Evolutionary conservation across 2,329 filamentous ascomycete genomes (phyloP), one percentile per base, ranked within the genome.

Genomic region (Neurospora crassa): DNA sequence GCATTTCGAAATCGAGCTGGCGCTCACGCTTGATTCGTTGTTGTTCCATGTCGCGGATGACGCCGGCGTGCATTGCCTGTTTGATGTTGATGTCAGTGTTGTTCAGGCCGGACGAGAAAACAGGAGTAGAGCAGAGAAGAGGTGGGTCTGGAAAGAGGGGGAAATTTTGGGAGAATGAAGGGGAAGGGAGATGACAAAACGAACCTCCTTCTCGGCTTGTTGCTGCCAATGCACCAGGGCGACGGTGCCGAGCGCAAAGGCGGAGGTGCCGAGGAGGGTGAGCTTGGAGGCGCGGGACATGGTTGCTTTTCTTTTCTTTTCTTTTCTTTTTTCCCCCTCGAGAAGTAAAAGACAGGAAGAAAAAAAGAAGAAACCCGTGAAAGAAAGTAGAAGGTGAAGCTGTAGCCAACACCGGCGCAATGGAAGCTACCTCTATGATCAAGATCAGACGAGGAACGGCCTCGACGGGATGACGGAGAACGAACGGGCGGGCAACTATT

Each of bases 201-300:
- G 73, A 85, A 97, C 95, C 74, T 89, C 87, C 85, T 92, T 90
- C 79, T 99, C 96, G 42, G 87, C 86, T 78, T 91, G 89, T 80
- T 99, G 96, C 76, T 94, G 89, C 82, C 92, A 94, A 80, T 99
- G 96, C 67, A 99, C 96, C 76, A 96, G 89, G 75, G 90, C 83
- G 74, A 99, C 89, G 68, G 94, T 96, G 74, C 88, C 85, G 69
- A 89, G 86, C 37, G 95, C 91, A 76, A 92, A 90, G 74, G 93
- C 82, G 42, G 92, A 91, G 0, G 94, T 97, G 67, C 88, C 88
- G 69, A 89, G 85, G 37, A 99, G 85, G 16, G 96, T 97, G 75
- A 96, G 81, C 79, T 97, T 97, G 20, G 96, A 94, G 72, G 93
- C 91, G 77, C 89, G 91, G 71, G 96, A 99, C 96, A 99, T 99